phyloP scores from a whole-genome alignment of 352 stramenopile genomes.

The Aphanomyces astaci region DNA sequence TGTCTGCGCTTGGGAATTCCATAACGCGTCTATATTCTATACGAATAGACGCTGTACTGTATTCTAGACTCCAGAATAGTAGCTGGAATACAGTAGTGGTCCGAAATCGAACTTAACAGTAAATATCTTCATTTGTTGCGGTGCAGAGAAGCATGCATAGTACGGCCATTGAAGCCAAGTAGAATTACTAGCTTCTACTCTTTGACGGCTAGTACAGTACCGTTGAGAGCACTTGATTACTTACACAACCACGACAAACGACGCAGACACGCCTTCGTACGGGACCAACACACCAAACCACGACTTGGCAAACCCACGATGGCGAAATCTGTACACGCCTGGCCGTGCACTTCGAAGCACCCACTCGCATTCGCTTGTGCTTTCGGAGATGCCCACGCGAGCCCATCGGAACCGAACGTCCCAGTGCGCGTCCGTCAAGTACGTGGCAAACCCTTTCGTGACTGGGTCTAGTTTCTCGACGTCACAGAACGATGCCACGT shows the following conservation, averaged over 20 bases:
- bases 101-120: no score
- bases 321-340: neutral
- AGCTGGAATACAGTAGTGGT: no score
- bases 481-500: conserved; percentile 43
- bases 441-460: conserved; percentile 26
- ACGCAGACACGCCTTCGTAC: neutral
- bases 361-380: neutral
- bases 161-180: no score
- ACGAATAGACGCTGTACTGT: no score
- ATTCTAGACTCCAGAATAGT: no score
- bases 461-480: conserved; percentile 30
- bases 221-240: no score
- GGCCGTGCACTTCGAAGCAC: neutral
- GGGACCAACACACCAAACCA: neutral
- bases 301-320: neutral
- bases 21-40: no score
- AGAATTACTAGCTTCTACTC: no score
- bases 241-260: neutral
- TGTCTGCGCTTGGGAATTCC: no score
- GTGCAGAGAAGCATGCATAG: no score
- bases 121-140: no score
- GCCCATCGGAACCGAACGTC: conserved; percentile 21
- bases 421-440: conserved; percentile 51
- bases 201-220: no score
- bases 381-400: neutral